Percentiles rank a stretch among this genome's conserved stretches.
Conservation (phyloP, 2,329 filamentous ascomycete species). For the Neocucurbitaria cava region DNA sequence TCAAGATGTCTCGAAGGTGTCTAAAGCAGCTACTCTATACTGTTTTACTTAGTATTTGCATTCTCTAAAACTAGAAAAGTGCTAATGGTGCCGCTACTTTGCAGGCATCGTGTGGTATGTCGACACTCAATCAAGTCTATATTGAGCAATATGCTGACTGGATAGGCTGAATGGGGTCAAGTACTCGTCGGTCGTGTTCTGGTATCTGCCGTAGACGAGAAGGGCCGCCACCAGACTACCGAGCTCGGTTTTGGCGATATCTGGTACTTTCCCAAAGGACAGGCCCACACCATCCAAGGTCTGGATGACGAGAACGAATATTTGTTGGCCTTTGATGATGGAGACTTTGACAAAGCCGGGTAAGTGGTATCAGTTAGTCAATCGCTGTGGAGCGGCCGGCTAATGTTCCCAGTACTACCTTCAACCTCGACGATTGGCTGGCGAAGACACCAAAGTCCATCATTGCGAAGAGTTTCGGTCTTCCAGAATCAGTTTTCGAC, state of each 20-base stretch:
- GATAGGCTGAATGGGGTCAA: conserved; percentile 70
- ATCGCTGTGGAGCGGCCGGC: neutral
- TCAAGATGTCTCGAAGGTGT: too few relatives aligned
- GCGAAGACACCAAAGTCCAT: conserved; percentile 69
- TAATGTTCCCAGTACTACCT: conserved; percentile 62
- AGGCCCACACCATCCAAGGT: conserved; percentile 69
- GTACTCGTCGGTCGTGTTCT: conserved; percentile 65
- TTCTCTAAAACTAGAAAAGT: too few relatives aligned
- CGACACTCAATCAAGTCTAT: neutral
- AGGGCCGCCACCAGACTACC: conserved; percentile 63
- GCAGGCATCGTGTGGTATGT: conserved; percentile 70
- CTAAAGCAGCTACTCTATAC: too few relatives aligned
- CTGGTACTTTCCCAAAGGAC: conserved; percentile 73
- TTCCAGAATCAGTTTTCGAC: conserved; percentile 66
- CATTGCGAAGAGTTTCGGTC: conserved; percentile 73
- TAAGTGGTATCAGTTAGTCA: conserved; percentile 46
- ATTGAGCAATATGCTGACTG: neutral
- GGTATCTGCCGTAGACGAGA: conserved; percentile 68
- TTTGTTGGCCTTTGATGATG: conserved; percentile 70
- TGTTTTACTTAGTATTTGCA: too few relatives aligned
- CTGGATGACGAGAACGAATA: conserved; percentile 72
- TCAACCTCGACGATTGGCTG: conserved; percentile 75
- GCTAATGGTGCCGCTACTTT: too few relatives aligned
- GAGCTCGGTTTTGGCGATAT: conserved; percentile 68
- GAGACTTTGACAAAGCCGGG: conserved; percentile 69